Evolutionary conservation across 768 basidiomycete genomes (phyloP).

Genomic region (Sutorius australiensis): DNA sequence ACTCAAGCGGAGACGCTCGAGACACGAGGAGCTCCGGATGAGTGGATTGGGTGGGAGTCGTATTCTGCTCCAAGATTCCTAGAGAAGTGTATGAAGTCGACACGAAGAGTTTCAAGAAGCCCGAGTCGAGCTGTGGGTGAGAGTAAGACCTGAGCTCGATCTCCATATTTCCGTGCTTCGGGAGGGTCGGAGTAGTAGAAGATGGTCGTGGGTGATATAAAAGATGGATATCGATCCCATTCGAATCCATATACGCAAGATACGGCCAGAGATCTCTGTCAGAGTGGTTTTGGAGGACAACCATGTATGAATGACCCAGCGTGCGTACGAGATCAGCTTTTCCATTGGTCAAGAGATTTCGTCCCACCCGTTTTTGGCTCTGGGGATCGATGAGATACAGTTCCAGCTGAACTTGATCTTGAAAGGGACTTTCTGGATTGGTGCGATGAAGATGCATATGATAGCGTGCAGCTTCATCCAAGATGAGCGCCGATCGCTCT

Average conservation of each 20-base stretch:
- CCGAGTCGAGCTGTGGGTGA: conserved; percentile 42
- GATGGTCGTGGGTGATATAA: conserved; percentile 50
- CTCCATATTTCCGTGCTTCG: conserved; percentile 36
- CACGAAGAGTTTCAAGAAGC: conserved; percentile 57
- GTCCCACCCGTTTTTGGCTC: conserved; percentile 40
- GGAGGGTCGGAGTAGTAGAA: conserved; percentile 41
- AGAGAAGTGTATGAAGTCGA: conserved; percentile 49
- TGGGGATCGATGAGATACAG: conserved; percentile 47
- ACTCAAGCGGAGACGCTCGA: not conserved
- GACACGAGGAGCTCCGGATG: conserved; percentile 11
- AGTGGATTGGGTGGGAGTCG: conserved; percentile 17
- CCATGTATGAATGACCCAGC: conserved; percentile 41
- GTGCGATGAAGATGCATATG: conserved; percentile 53
- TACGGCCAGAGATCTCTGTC: conserved; percentile 59
- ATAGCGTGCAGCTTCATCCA: conserved; percentile 58
- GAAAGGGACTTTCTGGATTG: conserved; percentile 46
- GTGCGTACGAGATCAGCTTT: conserved; percentile 46
- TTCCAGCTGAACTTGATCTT: conserved; percentile 48
- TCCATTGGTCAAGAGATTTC: conserved; percentile 46
- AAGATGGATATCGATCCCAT: conserved; percentile 49
- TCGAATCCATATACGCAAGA: conserved; percentile 58
- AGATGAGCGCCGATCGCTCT: conserved; percentile 36
- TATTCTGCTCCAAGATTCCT: conserved; percentile 46
- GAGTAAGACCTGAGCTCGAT: conserved; percentile 40
- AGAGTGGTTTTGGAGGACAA: conserved; percentile 49